Evolutionary conservation across 2,329 filamentous ascomycete genomes (phyloP).

Genomic region (Tolypocladium paradoxum): DNA sequence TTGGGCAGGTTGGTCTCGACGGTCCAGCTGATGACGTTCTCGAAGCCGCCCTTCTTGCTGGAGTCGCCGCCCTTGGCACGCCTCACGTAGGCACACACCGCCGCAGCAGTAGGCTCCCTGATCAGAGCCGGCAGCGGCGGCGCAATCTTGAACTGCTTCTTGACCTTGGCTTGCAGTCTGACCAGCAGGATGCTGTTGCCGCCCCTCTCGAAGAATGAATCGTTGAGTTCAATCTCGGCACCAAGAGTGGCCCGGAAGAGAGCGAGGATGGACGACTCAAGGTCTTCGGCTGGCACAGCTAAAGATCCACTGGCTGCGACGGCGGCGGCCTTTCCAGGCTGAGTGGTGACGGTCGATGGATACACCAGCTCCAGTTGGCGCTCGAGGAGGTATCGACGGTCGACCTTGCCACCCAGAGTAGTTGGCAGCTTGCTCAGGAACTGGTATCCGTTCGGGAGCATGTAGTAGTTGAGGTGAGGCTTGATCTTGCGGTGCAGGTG

Average conservation of each 20-base stretch:
- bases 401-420: slow-evolving; percentile 13
- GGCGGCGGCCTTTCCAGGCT: not conserved
- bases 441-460: slow-evolving; percentile 14
- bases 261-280: slow-evolving; percentile 9
- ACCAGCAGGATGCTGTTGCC: slow-evolving; percentile 15
- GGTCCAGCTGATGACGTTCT: slow-evolving; percentile 12
- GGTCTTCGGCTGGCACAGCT: not conserved
- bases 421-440: slow-evolving; percentile 9
- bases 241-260: slow-evolving; percentile 11
- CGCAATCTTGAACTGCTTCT: slow-evolving; percentile 14
- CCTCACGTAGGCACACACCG: slow-evolving; percentile 11
- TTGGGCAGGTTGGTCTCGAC: slow-evolving; percentile 13
- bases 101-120: slow-evolving; percentile 12
- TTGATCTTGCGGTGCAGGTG: slow-evolving; percentile 10
- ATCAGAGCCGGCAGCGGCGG: slow-evolving; percentile 13
- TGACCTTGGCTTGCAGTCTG: slow-evolving; percentile 13
- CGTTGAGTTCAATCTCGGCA: slow-evolving; percentile 5
- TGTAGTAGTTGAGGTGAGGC: slow-evolving; percentile 14
- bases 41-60: slow-evolving; percentile 8
- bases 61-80: slow-evolving; percentile 9
- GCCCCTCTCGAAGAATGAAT: slow-evolving; percentile 15
- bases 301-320: not conserved
- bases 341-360: slow-evolving; percentile 3
- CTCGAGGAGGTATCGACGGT: slow-evolving; percentile 9
- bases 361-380: slow-evolving; percentile 9